A percentile compares a stretch with the other conserved stretches of the same genome.
Conservation (phyloP, 176 grass and related monocot species). For the Ensete glaucum region DNA sequence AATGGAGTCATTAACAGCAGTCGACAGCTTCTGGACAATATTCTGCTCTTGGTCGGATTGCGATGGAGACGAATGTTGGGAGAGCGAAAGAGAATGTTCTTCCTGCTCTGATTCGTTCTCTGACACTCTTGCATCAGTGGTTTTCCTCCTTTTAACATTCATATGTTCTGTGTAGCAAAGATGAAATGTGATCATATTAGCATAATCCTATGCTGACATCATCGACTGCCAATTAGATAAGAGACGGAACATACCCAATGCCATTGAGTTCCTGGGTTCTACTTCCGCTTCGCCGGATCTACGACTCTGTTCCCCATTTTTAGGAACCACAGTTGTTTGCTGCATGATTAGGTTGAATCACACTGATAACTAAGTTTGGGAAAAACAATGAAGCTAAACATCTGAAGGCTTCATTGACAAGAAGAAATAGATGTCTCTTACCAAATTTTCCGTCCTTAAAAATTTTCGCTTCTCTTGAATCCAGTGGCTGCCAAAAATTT, state of each 20-base stretch:
- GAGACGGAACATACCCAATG: neutral
- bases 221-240: neutral
- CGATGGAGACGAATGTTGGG: slow-evolving; percentile 81
- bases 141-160: slow-evolving; percentile 61
- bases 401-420: neutral
- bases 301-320: slow-evolving; percentile 34
- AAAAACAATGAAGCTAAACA: neutral
- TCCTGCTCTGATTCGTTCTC: slow-evolving; percentile 71
- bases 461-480: slow-evolving; percentile 77
- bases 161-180: slow-evolving; percentile 43
- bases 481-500: slow-evolving; percentile 87
- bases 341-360: neutral
- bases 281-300: slow-evolving; percentile 30
- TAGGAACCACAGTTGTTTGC: slow-evolving; percentile 30
- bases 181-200: neutral
- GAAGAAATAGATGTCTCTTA: neutral
- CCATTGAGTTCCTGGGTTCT: slow-evolving; percentile 40
- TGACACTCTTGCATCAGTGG: slow-evolving; percentile 24
- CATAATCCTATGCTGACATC: neutral
- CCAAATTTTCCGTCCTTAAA: slow-evolving; percentile 44
- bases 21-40: slow-evolving; percentile 46
- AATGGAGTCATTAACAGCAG: slow-evolving; percentile 40
- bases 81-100: slow-evolving; percentile 86
- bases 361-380: neutral
- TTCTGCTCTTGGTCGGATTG: slow-evolving; percentile 91